phyloP scores from a whole-genome alignment of 371 early-diverging fungal species.

The Mucor plumbeus region DNA sequence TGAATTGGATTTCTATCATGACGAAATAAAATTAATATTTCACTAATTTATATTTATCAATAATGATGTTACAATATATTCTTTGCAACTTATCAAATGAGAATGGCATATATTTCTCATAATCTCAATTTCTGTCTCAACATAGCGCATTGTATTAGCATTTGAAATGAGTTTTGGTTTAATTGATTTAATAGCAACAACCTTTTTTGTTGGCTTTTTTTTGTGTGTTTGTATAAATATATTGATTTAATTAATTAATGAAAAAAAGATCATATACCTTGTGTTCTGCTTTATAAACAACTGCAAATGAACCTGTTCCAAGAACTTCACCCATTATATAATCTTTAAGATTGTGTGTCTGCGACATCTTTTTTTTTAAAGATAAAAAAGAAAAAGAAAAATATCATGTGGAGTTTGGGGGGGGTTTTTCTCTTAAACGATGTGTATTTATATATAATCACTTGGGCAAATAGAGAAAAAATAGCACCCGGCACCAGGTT shows the following conservation, averaged over 20 bases:
- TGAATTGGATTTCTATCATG: constrained; percentile 73
- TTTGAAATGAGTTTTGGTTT: background rate
- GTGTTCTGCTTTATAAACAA: constrained; percentile 82
- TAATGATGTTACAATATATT: constrained; percentile 61
- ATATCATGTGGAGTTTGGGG: background rate
- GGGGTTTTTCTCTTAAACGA: background rate
- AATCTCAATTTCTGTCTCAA: constrained; percentile 90
- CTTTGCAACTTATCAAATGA: constrained; percentile 82
- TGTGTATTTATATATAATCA: background rate
- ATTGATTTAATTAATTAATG: background rate
- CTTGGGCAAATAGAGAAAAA: constrained; percentile 2
- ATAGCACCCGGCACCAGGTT: constrained; percentile 4
- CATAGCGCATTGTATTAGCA: constrained; percentile 50
- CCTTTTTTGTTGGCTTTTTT: constrained; percentile 53
- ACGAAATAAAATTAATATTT: background rate
- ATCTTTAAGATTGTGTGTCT: constrained; percentile 41
- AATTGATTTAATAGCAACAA: constrained; percentile 82
- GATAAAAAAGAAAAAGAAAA: background rate
- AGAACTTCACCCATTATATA: constrained; percentile 72
- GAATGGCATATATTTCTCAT: constrained; percentile 78
- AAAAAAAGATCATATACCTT: constrained; percentile 36
- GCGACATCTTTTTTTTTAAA: background rate
- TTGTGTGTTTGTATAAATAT: background rate
- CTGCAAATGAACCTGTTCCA: constrained; percentile 94
- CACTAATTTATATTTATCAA: background rate